A percentile compares a stretch with the other conserved stretches of the same genome.
These are phyloP conservation scores for Wickerhamiella occidentalis DNA, from an alignment of 805 yeast genomes.

Conservation along the genomic window DNA sequence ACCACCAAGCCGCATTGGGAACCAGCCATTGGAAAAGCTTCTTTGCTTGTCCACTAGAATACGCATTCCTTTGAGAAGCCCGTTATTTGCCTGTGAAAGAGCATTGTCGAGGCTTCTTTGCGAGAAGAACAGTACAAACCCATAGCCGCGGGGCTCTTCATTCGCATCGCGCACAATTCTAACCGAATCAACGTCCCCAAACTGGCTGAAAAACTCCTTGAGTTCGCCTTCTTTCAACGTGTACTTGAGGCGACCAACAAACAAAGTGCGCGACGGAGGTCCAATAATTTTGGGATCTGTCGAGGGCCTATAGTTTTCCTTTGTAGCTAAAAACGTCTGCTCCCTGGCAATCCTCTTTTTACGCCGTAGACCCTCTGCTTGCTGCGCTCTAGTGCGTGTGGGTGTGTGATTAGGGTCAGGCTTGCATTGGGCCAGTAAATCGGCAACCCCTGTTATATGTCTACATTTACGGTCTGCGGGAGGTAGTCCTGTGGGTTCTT, in stretches of 20 bases:
- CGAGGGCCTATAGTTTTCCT: constrained; percentile 40
- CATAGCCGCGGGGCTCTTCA: constrained; percentile 67
- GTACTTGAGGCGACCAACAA: constrained; percentile 63
- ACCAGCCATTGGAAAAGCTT: constrained; percentile 30
- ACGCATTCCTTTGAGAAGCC: constrained; percentile 39
- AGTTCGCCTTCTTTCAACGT: constrained; percentile 54
- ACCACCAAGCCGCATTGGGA: constrained; percentile 54
- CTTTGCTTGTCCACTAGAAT: constrained; percentile 34
- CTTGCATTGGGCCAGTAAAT: constrained; percentile 3
- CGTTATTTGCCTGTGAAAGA: constrained; percentile 43
- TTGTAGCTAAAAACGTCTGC: constrained; percentile 12
- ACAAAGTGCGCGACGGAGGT: constrained; percentile 70
- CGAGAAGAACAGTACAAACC: constrained; percentile 57
- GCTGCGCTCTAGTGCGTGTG: background rate
- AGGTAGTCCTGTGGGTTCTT: background rate
- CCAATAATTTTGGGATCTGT: constrained; percentile 46
- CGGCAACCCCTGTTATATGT: background rate
- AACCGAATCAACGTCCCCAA: constrained; percentile 57
- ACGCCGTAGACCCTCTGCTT: constrained; percentile 6
- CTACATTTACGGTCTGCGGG: background rate
- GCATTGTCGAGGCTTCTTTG: constrained; percentile 53
- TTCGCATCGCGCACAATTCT: constrained; percentile 44
- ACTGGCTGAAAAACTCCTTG: constrained; percentile 45
- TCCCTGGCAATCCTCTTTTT: constrained; percentile 30
- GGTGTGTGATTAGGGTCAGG: constrained; percentile 3